Evolutionary conservation across 108 stramenopile species (phyloP), one percentile per base, ranked within the genome.

Genomic region (Conticribra guillardii): DNA sequence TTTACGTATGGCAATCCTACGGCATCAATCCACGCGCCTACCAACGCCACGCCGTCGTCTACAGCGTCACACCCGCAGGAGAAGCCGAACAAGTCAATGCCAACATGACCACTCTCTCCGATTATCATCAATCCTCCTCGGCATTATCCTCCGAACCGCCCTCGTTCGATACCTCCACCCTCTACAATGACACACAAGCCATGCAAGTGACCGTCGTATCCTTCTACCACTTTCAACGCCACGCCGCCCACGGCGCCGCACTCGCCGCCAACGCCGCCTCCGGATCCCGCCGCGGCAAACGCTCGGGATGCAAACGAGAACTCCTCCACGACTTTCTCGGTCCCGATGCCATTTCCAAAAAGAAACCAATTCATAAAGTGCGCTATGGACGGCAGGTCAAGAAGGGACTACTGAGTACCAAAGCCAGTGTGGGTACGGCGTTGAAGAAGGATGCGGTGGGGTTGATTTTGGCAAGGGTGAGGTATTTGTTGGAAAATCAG

Each of bases 1-100:
- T 82, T 29, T 82, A 62, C 28, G 68, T 82, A 32, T 82, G 82
- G 82, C 78, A 76, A 47, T 22, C 65, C 3, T 78, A 76, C 62
- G 82, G 82, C 1, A 69, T 79, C 19, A 74, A 71, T 27, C 77
- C 78, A 16, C 60, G 72, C 9, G 73, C 82, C 3, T 82, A 79
- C 37, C 82, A 82, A 58, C 55, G 76, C 14, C 82, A 82, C 52
- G 82, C 71, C 1, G 76, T 82, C 17, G 78, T 82, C 32, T 54
- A 55, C 28, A 67, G 65, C 29, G 74, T 80, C 19, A 56, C 24
- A 3, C 58, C 17, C n/a, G 7, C 29, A 1, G 48, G 51, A 22
- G 65, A 46, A 11, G 52, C 46, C 0, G 67, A 30, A 23, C 41
- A 19, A 18, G 3, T 61, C 60, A 41, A 0, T 2, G 37, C 24